These are phyloP conservation scores for Penicillium egyptiacum DNA, from an alignment of 495 filamentous ascomycete genomes.

Conservation along the genomic window DNA sequence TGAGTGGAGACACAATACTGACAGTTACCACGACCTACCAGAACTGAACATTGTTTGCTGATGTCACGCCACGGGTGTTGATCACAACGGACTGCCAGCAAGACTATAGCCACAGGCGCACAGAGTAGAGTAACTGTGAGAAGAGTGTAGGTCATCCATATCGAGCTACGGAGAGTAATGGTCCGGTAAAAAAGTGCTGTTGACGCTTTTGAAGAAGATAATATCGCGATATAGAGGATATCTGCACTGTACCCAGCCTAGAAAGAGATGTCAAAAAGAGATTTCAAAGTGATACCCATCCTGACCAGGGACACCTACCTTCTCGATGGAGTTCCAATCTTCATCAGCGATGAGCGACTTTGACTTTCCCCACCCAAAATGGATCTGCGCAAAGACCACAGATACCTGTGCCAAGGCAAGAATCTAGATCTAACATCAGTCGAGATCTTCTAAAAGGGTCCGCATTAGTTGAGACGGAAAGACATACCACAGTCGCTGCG, in stretches of 20 bases:
- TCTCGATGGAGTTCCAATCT: constrained; percentile 3
- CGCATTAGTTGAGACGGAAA: background rate
- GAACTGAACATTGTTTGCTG: constrained; percentile 9
- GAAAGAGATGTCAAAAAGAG: background rate
- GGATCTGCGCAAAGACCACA: constrained; percentile 10
- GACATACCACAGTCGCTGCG: constrained; percentile 3
- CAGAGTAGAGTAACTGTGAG: constrained; percentile 12
- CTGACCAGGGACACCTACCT: background rate
- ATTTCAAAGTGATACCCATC: too few species aligned
- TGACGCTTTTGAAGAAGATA: constrained; percentile 20
- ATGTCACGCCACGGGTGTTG: constrained; percentile 24
- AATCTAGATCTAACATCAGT: constrained; percentile 16
- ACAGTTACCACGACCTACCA: constrained; percentile 11
- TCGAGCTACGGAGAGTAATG: constrained; percentile 15
- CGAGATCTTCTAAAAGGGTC: background rate
- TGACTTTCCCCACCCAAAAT: constrained; percentile 25
- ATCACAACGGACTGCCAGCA: constrained; percentile 21
- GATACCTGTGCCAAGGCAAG: constrained; percentile 18
- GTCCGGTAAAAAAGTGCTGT: constrained; percentile 21
- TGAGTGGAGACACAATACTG: background rate
- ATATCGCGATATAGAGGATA: constrained; percentile 17
- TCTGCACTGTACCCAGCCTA: constrained; percentile 17
- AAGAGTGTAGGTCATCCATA: constrained; percentile 18
- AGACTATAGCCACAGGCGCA: constrained; percentile 9
- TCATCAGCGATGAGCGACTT: constrained; percentile 1